Evolutionary conservation across 2,329 filamentous ascomycete genomes (phyloP), one percentile per base, ranked within the genome.

Genomic region (Fusarium euwallaceae): DNA sequence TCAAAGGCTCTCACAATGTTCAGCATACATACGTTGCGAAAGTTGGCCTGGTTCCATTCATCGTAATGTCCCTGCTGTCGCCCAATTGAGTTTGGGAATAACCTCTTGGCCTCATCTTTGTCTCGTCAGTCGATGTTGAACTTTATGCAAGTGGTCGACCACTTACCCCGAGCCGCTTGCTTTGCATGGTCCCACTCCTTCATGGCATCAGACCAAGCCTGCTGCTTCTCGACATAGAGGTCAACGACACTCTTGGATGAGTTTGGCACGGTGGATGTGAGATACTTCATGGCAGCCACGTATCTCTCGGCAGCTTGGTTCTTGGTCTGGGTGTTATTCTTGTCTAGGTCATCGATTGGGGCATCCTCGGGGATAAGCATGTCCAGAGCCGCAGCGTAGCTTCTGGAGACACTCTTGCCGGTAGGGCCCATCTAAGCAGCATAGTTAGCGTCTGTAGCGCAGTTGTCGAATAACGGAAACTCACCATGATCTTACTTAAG

Each of bases 181-280:
- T 48, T 48, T 2, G 43, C 43, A 4, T 48, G 43, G 43, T 48
- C 43, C 43, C 43, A 48, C 43, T 48, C 43, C 43, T 48, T 48
- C 43, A 24, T 48, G 43, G 43, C 43, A 24, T 27, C 29, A 17
- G 64, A n/a, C 58, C 59, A 67, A 27, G 64, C 43, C 3, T 27
- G 16, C 34, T 67, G 64, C 22, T 67, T 67, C n/a, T 53, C n/a
- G 12, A 67, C 64, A 32, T 67, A 62, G 14, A 45, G 53, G 27
- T 67, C 56, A 4, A 67, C 24, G 12, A 36, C 51, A 6, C 58
- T 51, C 20, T 55, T 61, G 16, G 43, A 43, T 5, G 48, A 27
- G 6, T 51, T 51, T 14, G 32, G 32, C 17, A 51, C 22, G 4
- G 62, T 64, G 7, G 48, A 56, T 22, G 62, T 64, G 32, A 64